A percentile compares a stretch with the other conserved stretches of the same genome.
phyloP scores from a whole-genome alignment of 2,329 filamentous ascomycete genomes.

The Seiridium unicorne region DNA sequence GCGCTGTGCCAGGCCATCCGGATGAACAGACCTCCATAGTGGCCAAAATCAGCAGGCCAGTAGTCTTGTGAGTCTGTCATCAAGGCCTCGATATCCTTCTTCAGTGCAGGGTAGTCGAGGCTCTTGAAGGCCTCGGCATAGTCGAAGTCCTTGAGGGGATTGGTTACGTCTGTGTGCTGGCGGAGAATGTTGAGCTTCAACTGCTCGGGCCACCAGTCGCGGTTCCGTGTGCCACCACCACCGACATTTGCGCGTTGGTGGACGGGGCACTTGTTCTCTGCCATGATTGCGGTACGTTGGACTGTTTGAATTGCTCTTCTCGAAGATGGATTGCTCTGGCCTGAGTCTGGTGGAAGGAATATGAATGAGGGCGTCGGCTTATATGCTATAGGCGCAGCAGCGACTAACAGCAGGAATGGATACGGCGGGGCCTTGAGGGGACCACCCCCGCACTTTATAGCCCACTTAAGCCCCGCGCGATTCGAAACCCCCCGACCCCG shows the following conservation, averaged over 20 bases:
- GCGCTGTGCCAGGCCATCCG: slow-evolving; percentile 81
- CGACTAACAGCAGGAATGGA: background rate
- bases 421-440: background rate
- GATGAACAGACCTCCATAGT: slow-evolving; percentile 79
- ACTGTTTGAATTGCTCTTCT: background rate
- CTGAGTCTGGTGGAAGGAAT: background rate
- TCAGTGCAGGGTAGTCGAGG: slow-evolving; percentile 68
- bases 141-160: slow-evolving; percentile 69
- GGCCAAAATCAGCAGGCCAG: slow-evolving; percentile 81
- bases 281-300: background rate
- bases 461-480: background rate
- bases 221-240: slow-evolving; percentile 57
- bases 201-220: slow-evolving; percentile 73
- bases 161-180: slow-evolving; percentile 62
- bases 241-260: background rate
- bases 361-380: no score
- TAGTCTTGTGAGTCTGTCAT: slow-evolving; percentile 79
- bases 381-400: background rate
- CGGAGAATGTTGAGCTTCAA: slow-evolving; percentile 71
- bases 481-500: background rate
- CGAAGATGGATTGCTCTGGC: background rate
- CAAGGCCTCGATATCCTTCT: slow-evolving; percentile 69
- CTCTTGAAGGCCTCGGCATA: slow-evolving; percentile 71
- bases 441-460: slow-evolving; percentile 6
- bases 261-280: slow-evolving; percentile 5